Conservation (phyloP, 2,329 filamentous ascomycete genomes). For the Penicillium corylophilum region DNA sequence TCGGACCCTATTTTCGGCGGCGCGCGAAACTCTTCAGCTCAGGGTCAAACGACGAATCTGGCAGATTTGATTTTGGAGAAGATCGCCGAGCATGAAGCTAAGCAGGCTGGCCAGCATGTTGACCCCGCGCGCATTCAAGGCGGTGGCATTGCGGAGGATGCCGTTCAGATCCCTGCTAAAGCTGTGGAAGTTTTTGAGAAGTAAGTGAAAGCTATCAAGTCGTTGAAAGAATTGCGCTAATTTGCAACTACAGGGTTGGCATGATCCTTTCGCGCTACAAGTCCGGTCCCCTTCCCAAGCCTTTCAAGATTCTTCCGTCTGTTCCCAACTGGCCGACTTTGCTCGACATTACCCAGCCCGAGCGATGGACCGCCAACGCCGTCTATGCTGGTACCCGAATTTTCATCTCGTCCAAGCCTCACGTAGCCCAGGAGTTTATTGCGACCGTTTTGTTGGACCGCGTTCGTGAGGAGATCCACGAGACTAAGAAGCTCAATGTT, state of each 20-base stretch:
- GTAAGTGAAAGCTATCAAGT: conserved; percentile 44
- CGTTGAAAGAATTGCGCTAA: conserved; percentile 13
- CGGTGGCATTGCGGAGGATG: conserved; percentile 67
- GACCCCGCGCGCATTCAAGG: conserved; percentile 46
- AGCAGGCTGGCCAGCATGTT: conserved; percentile 48
- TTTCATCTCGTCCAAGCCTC: conserved; percentile 81
- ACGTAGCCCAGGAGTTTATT: conserved; percentile 79
- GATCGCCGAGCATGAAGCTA: conserved; percentile 86
- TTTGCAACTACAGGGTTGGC: conserved; percentile 61
- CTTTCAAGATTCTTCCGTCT: conserved; percentile 93
- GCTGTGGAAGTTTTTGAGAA: conserved; percentile 93
- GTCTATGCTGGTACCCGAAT: conserved; percentile 87
- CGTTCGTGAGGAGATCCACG: conserved; percentile 90
- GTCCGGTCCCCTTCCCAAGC: conserved; percentile 93
- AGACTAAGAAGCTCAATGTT: conserved; percentile 92
- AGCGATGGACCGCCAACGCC: conserved; percentile 74
- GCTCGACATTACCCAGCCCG: conserved; percentile 77
- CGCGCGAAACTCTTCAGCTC: conserved; percentile 49
- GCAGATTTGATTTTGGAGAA: conserved; percentile 92
- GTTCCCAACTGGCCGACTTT: conserved; percentile 91
- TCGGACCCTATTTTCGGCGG: conserved; percentile 71
- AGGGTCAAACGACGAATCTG: conserved; percentile 69
- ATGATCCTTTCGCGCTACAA: conserved; percentile 89
- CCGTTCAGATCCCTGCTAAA: conserved; percentile 82
- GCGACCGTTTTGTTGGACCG: conserved; percentile 82